Evolutionary conservation across 495 filamentous ascomycete species (phyloP), one percentile per base, ranked within the genome.

Genomic region (Hypoxylon crocopeplum): DNA sequence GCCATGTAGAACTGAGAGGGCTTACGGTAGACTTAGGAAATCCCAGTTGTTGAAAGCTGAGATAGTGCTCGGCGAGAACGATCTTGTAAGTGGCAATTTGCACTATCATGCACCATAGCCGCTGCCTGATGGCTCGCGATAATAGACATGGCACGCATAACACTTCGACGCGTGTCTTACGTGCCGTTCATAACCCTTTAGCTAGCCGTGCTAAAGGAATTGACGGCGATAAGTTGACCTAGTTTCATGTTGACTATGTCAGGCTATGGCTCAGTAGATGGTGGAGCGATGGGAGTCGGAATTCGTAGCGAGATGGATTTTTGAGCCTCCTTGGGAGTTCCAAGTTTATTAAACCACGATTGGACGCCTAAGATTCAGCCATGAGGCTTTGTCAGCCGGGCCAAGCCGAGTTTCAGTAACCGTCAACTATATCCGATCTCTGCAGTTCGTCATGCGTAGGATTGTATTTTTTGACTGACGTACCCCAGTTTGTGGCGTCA

Each of bases 211-310:
- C 10, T 38, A 44, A 36, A 46, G 54, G 60, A 39, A 32, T 12
- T 12, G 36, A 44, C 50, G 20, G 21, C 20, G 24, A 33, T 16
- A 19, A 12, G 15, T 34, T 29, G 13, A 47, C 36, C 5, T 46
- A 22, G 61, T 64, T 64, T 64, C 61, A 59, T 47, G 16, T 48
- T 55, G 33, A 47, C n/a, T 32, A 25, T 15, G n/a, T n/a, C 36
- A 12, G 5, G 25, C 13, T 42, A 20, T 13, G 44, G 30, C 24
- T 41, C 17, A 34, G 47, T 13, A 6, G 21, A 20, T 15, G 22
- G 11, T 56, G 17, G 19, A 41, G 32, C 27, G 44, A 34, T 41
- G 15, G 10, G 37, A 21, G 17, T 45, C 12, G n/a, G 36, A 41
- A 4, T 19, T 34, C 30, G 32, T 34, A 44, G 27, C 19, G 33